Conservation (phyloP, 768 basidiomycete species). For the Amanita pallidorosea region DNA sequence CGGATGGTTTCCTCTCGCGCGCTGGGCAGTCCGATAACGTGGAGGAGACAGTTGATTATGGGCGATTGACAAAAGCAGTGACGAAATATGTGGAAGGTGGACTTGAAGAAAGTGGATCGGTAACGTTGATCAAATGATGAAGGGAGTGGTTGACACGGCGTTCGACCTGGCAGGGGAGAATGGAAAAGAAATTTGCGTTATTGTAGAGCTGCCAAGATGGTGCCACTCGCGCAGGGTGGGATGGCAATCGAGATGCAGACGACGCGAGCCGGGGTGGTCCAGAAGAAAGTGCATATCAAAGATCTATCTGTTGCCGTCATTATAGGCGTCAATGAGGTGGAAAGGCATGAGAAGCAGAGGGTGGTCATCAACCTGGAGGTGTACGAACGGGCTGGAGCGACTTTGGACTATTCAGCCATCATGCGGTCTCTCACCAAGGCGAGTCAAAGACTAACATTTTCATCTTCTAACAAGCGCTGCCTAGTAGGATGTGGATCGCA, state of each 20-base stretch:
- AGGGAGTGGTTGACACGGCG: constrained; percentile 23
- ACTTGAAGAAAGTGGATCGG: constrained; percentile 11
- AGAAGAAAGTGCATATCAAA: constrained; percentile 27
- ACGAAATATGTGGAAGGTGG: constrained; percentile 15
- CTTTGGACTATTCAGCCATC: constrained; percentile 26
- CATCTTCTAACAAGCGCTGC: neutral
- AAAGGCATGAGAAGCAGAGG: constrained; percentile 53
- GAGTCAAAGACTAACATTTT: neutral
- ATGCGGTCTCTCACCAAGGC: constrained; percentile 25
- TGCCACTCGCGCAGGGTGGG: constrained; percentile 22
- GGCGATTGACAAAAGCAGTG: constrained; percentile 43
- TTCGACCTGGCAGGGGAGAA: constrained; percentile 27
- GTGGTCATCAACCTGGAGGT: constrained; percentile 40
- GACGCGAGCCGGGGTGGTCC: neutral
- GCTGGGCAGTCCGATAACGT: constrained; percentile 43
- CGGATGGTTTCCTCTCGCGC: constrained; percentile 25
- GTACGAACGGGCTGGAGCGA: neutral
- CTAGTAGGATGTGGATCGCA: constrained; percentile 38
- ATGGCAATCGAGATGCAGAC: constrained; percentile 8
- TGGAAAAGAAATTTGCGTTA: constrained; percentile 27
- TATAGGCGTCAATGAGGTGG: constrained; percentile 65
- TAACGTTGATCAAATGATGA: constrained; percentile 20
- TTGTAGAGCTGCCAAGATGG: constrained; percentile 33
- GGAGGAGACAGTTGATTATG: constrained; percentile 52
- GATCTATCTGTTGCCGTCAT: constrained; percentile 41